phyloP scores from a whole-genome alignment of 345 rosid species.

The Anacardium occidentale region DNA sequence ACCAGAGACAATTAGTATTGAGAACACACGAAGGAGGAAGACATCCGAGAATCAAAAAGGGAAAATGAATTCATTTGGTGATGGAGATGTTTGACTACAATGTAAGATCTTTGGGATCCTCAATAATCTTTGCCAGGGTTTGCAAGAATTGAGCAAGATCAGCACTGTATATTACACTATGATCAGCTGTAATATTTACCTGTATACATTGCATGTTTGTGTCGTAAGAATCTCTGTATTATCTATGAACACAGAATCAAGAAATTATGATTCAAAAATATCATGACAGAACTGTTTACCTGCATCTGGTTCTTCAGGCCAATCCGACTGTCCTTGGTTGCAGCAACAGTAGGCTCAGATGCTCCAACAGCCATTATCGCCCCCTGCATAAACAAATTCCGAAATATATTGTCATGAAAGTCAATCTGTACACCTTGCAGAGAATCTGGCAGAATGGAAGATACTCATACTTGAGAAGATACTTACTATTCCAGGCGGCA shows the following conservation, averaged over 20 bases:
- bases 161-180: constrained; percentile 90
- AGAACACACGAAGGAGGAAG: constrained; percentile 24
- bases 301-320: constrained; percentile 97
- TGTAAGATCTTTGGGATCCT: constrained; percentile 86
- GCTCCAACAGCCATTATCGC: constrained; percentile 99
- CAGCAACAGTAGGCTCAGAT: constrained; percentile 80
- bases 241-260: neutral
- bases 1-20: constrained; percentile 19
- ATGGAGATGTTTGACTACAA: constrained; percentile 35
- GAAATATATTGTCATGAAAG: neutral
- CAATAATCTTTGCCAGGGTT: constrained; percentile 78
- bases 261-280: constrained; percentile 8
- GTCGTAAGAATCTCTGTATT: constrained; percentile 3
- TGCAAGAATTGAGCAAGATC: constrained; percentile 92
- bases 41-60: constrained; percentile 17
- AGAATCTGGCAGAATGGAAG: no score
- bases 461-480: constrained; percentile 4
- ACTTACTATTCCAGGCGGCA: constrained; percentile 95
- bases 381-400: constrained; percentile 55
- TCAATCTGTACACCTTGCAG: neutral
- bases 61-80: constrained; percentile 7
- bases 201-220: constrained; percentile 32
- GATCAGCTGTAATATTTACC: constrained; percentile 95
- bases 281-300: constrained; percentile 36
- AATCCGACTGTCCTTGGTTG: constrained; percentile 76